Evolutionary conservation across 2,329 filamentous ascomycete species (phyloP), one percentile per base, ranked within the genome.

Genomic region (Sporothrix pseudoabietina): DNA sequence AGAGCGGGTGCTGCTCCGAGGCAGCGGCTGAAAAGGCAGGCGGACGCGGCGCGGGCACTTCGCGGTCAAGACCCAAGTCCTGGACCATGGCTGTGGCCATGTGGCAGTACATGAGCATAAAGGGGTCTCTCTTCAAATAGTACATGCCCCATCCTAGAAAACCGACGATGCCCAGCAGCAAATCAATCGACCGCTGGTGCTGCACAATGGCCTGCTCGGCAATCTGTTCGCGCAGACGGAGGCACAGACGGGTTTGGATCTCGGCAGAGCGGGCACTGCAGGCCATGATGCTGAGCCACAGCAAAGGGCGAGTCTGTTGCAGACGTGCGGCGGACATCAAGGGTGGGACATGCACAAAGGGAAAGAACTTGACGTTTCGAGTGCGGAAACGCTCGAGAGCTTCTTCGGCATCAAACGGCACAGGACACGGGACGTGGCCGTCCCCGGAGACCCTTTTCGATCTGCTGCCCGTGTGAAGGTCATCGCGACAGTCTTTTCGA

Each of bases 231-330:
- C 66, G 69, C 26, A 75, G 65, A 9, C 49, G 69, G 7, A 59
- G 19, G 47, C 69, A 69, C 22, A 73, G 59, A 1, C 49, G 47
- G 4, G 69, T 59, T 66, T 75, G 74, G 80, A 80, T n/a, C 85
- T 75, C 1, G 77, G 77, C 0, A 77, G 69, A 74, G 85, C 81
- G 84, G 52, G 81, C 81, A 2, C 83, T 82, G 12, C 85, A 77
- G 55, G 84, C 81, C 77, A 84, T 82, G 66, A 89, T 86, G 47
- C 82, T 83, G 16, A 86, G 76, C 83, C 85, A 87, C 4, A 88
- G 76, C 71, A 86, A 84, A 0, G 87, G 86, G 2, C 80, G 78
- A 14, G 84, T 79, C 16, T 76, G 77, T 1, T 78, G 81, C 1
- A 88, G 78, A 12, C 81, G 75, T 19, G 78, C 77, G 1, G 84